Base-by-base conservation (phyloP, 495 filamentous ascomycete genomes). In the Aspergillus nanangensis region DNA sequence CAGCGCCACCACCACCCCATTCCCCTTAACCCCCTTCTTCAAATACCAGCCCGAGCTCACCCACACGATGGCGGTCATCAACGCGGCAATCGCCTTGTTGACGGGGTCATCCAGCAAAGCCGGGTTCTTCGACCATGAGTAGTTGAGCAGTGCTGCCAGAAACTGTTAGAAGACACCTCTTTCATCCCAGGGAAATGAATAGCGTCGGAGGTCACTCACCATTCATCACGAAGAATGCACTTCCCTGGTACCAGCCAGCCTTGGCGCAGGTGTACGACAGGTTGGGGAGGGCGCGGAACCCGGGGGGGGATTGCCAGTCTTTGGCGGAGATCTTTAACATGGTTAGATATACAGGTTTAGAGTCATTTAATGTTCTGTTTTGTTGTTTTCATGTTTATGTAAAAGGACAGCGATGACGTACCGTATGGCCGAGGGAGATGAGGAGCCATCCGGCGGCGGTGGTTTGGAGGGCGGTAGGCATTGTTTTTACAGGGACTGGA, bases 181-280 rank as follows among this genome's bases (percentile, higher is more conserved):
- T n/a, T n/a, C n/a, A n/a, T n/a, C n/a, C n/a, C n/a, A n/a, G n/a
- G n/a, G n/a, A n/a, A n/a, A n/a, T n/a, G n/a, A n/a, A n/a, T n/a
- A 15, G 40, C 8, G 10, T 5, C 44, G 15, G 20, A 17, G 21
- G n/a, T n/a, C 21, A 48, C 19, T 20, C 40, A 63, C 60, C 62
- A 8, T 50, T 61, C 20, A 66, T 44, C 20, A 66, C 21, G 38
- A 61, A 53, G 20, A 54, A 66, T 3, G 36, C 57, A 43, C 60
- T 61, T 13, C 62, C 62, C 49, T 66, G 62, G 36, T 59, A 61
- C 62, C 62, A 66, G 22, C 58, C 62, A 8, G 50, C 58, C 3
- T 44, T 58, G 29, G 53, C 56, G 41, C 60, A 59, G 24, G 60
- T 57, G 42, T 50, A 58, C 36, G 60, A 55, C 9, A 61, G 47